Base-by-base conservation (phyloP, 2,329 filamentous ascomycete genomes). In the Hypoxylon sp. region DNA sequence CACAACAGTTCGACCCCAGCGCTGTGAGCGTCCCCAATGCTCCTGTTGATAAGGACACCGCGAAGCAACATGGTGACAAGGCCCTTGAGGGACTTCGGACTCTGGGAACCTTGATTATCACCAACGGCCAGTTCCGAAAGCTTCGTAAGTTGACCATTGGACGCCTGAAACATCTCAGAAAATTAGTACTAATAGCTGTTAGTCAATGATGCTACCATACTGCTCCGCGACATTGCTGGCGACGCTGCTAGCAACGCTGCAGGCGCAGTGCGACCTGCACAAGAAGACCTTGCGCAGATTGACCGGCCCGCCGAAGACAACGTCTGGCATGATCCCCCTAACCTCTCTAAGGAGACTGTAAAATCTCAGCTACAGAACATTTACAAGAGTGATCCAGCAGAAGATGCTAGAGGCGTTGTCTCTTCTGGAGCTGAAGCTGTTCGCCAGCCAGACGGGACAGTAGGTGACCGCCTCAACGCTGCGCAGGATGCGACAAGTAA, bases 121-220 rank as follows among this genome's bases (percentile, higher is more conserved):
- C 94, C 74, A 99, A 99, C 74, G 96, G 96, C 71, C 94, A 98
- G 78, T 97, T 97, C 85, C 88, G 94, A 72, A 97, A 97, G 83
- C 88, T 97, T 32, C 81, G 91, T 91, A 87, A 79, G 90, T 88
- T 9, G 7, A 47, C 34, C 11, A 50, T 2, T 11, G n/a, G 19
- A n/a, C 34, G 12, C 3, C 1, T 7, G 2, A 5, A 12, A 5
- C 6, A 14, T 30, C 1, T 6, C 3, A 7, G 25, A 12, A 39
- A 2, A 14, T 8, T 16, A 23, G 46, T 1, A 12, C 30, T 63
- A 16, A 67, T n/a, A 4, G 2, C 2, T 25, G 34, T 2, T 12
- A 86, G 84, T 97, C 71, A 91, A 87, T 67, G 96, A 99, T 83
- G 91, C 91, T 11, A 87, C 87, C 25, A 84, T 95, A 34, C 85